phyloP scores from a whole-genome alignment of 495 filamentous ascomycete species.

The Letharia lupina region DNA sequence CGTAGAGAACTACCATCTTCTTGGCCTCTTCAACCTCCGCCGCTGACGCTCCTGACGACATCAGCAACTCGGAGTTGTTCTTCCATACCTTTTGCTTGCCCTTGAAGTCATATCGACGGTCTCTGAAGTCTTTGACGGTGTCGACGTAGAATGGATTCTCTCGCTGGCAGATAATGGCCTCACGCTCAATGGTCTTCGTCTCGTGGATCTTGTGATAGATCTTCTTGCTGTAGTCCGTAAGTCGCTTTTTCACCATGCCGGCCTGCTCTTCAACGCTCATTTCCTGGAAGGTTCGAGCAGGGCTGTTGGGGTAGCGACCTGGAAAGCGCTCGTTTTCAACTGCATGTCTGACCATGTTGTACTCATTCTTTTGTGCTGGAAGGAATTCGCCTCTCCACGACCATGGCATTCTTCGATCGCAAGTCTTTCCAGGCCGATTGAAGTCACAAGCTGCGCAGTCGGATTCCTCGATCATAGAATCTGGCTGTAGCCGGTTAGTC shows the following conservation, averaged over 20 bases:
- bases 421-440: slow-evolving; percentile 95
- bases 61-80: slow-evolving; percentile 80
- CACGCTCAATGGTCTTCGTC: slow-evolving; percentile 81
- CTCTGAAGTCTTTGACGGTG: slow-evolving; percentile 89
- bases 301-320: slow-evolving; percentile 56
- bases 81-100: slow-evolving; percentile 98
- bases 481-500: slow-evolving; percentile 92
- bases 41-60: slow-evolving; percentile 65
- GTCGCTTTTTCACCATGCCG: slow-evolving; percentile 67
- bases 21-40: slow-evolving; percentile 86
- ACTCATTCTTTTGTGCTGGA: slow-evolving; percentile 91
- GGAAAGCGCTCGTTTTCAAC: slow-evolving; percentile 93
- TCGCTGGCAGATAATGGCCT: slow-evolving; percentile 96
- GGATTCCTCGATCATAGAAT: slow-evolving; percentile 95
- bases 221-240: slow-evolving; percentile 93
- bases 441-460: slow-evolving; percentile 97
- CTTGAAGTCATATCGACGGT: slow-evolving; percentile 96
- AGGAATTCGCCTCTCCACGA: slow-evolving; percentile 97
- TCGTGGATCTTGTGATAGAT: slow-evolving; percentile 99
- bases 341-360: slow-evolving; percentile 95
- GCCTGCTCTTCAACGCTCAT: slow-evolving; percentile 79
- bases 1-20: slow-evolving; percentile 96
- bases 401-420: slow-evolving; percentile 92
- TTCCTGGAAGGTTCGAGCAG: slow-evolving; percentile 70
- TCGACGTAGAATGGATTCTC: slow-evolving; percentile 99